Percentiles rank a stretch among this genome's conserved stretches.
Evolutionary conservation across 2,329 filamentous ascomycete species (phyloP).

Genomic region (Fusarium denticulatum): DNA sequence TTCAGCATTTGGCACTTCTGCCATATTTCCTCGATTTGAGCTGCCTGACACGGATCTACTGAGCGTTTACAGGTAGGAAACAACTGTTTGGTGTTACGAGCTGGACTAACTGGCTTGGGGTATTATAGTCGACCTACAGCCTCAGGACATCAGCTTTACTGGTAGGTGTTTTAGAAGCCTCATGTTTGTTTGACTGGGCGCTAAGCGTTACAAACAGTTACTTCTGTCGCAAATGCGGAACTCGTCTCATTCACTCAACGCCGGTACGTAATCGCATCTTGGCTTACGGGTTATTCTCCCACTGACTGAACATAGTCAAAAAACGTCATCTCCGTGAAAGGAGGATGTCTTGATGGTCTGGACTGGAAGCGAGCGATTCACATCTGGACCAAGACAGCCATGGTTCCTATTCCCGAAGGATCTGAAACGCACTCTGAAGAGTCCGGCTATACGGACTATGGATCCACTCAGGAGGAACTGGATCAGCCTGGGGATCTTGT

Average conservation of each 20-base stretch:
- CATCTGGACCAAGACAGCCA: slow-evolving; percentile 74
- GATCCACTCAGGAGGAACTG: slow-evolving; percentile 55
- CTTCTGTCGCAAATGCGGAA: slow-evolving; percentile 74
- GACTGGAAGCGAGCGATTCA: slow-evolving; percentile 70
- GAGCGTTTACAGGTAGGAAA: slow-evolving; percentile 61
- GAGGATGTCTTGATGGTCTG: slow-evolving; percentile 71
- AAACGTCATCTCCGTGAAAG: slow-evolving; percentile 72
- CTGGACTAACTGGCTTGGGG: slow-evolving; percentile 3
- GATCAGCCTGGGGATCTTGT: slow-evolving; percentile 57
- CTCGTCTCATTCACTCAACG: slow-evolving; percentile 70
- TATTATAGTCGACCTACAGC: slow-evolving; percentile 62
- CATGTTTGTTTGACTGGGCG: neutral
- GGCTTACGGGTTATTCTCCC: neutral
- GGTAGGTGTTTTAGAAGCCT: slow-evolving; percentile 50
- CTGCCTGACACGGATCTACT: slow-evolving; percentile 61
- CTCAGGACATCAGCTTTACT: slow-evolving; percentile 67
- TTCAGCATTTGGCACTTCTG: slow-evolving; percentile 74
- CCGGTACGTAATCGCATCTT: slow-evolving; percentile 54
- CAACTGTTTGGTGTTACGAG: neutral
- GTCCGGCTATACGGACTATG: slow-evolving; percentile 57
- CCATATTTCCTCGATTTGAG: slow-evolving; percentile 74
- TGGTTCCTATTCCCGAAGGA: slow-evolving; percentile 74
- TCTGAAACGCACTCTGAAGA: slow-evolving; percentile 66
- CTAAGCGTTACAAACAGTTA: slow-evolving; percentile 55
- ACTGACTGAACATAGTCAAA: slow-evolving; percentile 55